These are phyloP conservation scores for Roridomyces roridus DNA, from an alignment of 768 basidiomycete species.

Conservation along the genomic window DNA sequence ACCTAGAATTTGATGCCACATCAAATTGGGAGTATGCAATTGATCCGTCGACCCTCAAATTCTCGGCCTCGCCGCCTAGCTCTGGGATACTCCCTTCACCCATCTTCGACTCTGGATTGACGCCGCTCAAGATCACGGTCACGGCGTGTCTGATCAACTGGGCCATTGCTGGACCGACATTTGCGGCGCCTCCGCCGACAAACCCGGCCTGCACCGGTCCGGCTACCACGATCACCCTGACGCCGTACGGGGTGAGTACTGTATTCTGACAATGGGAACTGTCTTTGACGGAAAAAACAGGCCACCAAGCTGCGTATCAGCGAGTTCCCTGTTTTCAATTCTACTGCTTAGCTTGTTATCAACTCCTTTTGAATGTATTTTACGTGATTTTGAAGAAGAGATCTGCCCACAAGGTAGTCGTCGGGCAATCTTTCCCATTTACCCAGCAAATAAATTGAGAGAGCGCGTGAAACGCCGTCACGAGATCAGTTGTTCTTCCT, in stretches of 20 bases:
- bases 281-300: slow-evolving; percentile 5
- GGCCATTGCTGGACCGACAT: slow-evolving; percentile 39
- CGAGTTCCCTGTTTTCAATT: slow-evolving; percentile 23
- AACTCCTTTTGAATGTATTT: not conserved
- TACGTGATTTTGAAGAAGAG: not conserved
- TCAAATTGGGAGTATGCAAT: slow-evolving; percentile 60
- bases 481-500: too few relatives aligned
- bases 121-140: slow-evolving; percentile 42
- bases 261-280: not conserved
- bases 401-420: too few relatives aligned
- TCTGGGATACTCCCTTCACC: slow-evolving; percentile 35
- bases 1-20: slow-evolving; percentile 56
- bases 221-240: slow-evolving; percentile 35
- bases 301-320: slow-evolving; percentile 23
- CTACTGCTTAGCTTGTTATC: not conserved
- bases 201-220: slow-evolving; percentile 28
- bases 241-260: slow-evolving; percentile 38
- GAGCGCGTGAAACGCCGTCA: not conserved
- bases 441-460: too few relatives aligned
- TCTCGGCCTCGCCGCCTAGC: slow-evolving; percentile 29
- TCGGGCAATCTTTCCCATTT: too few relatives aligned
- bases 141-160: slow-evolving; percentile 42
- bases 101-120: slow-evolving; percentile 38
- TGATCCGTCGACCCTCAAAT: slow-evolving; percentile 43
- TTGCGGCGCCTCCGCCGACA: slow-evolving; percentile 39